Conservation (phyloP, 2,329 filamentous ascomycete species). For the Aspergillus ibericus region DNA sequence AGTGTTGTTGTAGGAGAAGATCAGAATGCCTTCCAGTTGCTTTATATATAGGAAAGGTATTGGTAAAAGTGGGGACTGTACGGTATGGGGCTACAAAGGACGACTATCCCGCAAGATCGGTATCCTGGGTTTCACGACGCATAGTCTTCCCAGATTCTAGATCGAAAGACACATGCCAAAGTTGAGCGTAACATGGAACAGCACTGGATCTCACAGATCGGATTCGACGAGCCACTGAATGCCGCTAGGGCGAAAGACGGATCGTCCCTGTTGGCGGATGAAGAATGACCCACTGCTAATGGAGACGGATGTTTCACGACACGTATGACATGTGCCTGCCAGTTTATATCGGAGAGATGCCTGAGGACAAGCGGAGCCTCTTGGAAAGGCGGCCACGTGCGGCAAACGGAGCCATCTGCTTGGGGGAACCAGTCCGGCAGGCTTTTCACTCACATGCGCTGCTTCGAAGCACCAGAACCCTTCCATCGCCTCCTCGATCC, state of each 20-base stretch:
- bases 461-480: too few species aligned
- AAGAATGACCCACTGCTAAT: not conserved
- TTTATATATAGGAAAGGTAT: not conserved
- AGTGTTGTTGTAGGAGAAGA: not conserved
- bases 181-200: not conserved
- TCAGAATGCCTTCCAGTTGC: not conserved
- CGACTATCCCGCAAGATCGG: not conserved
- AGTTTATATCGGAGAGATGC: not conserved
- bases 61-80: not conserved
- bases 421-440: not conserved
- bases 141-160: not conserved
- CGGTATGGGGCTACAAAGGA: not conserved
- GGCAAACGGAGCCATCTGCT: not conserved
- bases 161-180: not conserved
- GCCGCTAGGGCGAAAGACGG: not conserved
- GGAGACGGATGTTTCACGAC: not conserved
- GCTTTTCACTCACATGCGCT: not conserved
- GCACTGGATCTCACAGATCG: not conserved
- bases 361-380: not conserved
- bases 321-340: not conserved
- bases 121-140: not conserved
- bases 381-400: not conserved
- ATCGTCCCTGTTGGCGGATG: not conserved
- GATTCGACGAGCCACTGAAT: constrained; percentile 10
- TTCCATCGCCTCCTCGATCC: not conserved